Evolutionary conservation across 768 basidiomycete genomes (phyloP), one percentile per base, ranked within the genome.

Genomic region (Dioszegia hungarica): DNA sequence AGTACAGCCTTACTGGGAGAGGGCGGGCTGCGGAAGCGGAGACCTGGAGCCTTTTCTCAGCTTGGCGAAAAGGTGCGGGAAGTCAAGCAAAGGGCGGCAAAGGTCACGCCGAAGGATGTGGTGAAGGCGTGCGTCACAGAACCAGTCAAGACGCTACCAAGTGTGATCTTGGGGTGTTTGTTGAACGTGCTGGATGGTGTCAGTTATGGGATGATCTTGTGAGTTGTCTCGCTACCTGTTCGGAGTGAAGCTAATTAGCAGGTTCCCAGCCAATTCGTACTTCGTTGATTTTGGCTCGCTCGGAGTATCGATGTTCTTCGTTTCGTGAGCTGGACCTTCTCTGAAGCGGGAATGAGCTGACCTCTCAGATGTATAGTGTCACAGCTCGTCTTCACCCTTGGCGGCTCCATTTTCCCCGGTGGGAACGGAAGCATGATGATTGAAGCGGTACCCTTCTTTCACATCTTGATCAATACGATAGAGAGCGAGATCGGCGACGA

Each of bases 381-480:
- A 0, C 94, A 97, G 70, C 77, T 95, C 22, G 82, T 87, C 0
- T 97, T 90, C 75, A 86, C 88, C 1, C 75, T 86, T 9, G 93
- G 91, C 4, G 94, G 89, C 3, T 91, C 88, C 63, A 86, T 85
- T 22, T 95, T 99, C 74, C 85, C 85, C 0, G 74, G 74, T 5
- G 74, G 74, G 0, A 77, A 77, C 49, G 77, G 77, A 10, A 75
- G 72, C 2, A 79, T 79, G 91, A 95, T 97, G 91, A 97, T 99
- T 60, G 94, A 98, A 77, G 90, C 93, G 11, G 92, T 97, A 63
- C 93, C 94, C 1, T 97, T 99, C 77, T 95, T 93, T 70, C 94
- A 97, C 74, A 88, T 95, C 57, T 81, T 98, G 40, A 89, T 89
- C 5, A 84, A 81, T 31, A 82, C 81, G 29, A 93, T 97, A 41